Evolutionary conservation across 768 basidiomycete genomes (phyloP), one percentile per base, ranked within the genome.

Genomic region (Mrakia frigida): DNA sequence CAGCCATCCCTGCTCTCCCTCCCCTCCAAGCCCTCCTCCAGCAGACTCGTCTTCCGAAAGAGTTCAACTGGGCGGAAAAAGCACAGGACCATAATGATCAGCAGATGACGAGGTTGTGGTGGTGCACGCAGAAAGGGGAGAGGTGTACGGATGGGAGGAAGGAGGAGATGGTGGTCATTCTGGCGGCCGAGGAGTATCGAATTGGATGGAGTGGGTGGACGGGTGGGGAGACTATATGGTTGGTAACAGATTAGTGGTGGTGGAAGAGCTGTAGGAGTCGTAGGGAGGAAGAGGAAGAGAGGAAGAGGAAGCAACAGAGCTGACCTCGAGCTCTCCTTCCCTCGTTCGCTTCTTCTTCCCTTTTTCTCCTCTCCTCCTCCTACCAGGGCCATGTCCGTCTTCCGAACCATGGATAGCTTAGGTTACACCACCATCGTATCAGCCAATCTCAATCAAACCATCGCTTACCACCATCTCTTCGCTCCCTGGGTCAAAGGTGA

Each of bases 401-500:
- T 68, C 65, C 3, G 65, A 23, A 68, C 65, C 35, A 68, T 68
- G 65, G 39, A 41, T 18, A 39, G 35, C 21, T 23, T 68, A 18
- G 65, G 65, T 6, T 68, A 68, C 65, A 68, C 65, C 11, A 68
- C 65, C 21, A 35, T 68, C 23, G 21, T 68, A 5, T 35, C 65
- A 7, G 65, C 65, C 25, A 39, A 68, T 18, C 65, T 68, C 35
- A 68, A 68, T 23, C 65, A 68, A 23, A 68, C 65, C 65, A 68
- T 39, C 37, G 33, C 65, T 2, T 6, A 39, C n/a, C 39, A 68
- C 39, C 35, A 23, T 9, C 39, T 68, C 13, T 68, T 68, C 37
- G 37, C 65, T n/a, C 65, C 65, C 10, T 68, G 65, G 65, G 35
- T 68, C 65, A 68, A 37, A 41, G 65, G 65, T 68, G 35, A 68